Base-by-base conservation (phyloP, 2,329 filamentous ascomycete genomes). In the Aaosphaeria arxii region DNA sequence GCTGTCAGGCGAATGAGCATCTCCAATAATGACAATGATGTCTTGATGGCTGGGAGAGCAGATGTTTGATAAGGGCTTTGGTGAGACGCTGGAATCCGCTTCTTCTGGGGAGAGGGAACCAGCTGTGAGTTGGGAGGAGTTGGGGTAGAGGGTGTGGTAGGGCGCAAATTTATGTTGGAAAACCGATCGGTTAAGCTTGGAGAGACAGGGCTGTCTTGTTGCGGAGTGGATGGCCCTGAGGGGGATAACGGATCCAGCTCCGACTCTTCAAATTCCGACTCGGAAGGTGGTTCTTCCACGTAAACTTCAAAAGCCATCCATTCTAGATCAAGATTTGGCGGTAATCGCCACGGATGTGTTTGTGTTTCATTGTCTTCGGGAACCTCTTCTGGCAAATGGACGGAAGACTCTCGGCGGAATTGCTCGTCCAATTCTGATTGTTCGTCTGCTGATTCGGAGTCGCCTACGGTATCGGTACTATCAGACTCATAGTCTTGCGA, bases 291-390 rank as follows among this genome's bases (percentile, higher is more conserved):
- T 30, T 77, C 74, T 58, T 89, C 85, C 11, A 82, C 80, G 63
- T 86, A 94, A 1, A 96, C 88, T 64, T 96, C 90, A 11, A 96
- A 83, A 0, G 91, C 91, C 55, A 96, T 82, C 91, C 91, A 96
- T 69, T 95, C 91, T 0, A 87, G 84, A 57, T 96, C 91, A 0
- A 96, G 75, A 50, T 91, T 87, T 1, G 78, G 77, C 1, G 90
- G 89, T 3, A 95, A 74, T 7, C 75, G 74, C 80, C 83, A 86
- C 6, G 73, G 67, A 41, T 75, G 71, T 1, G 55, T 39, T 7
- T 59, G 41, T 30, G n/a, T 32, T 39, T 55, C 52, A 24, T 51
- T 39, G 5, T 58, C 40, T 2, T 56, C 38, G 2, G 48, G 47
- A 17, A 43, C 42, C 35, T 51, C 52, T 31, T 56, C 48, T 13